phyloP scores from a whole-genome alignment of 768 basidiomycete species.

The Macrolepiota dolichaula region DNA sequence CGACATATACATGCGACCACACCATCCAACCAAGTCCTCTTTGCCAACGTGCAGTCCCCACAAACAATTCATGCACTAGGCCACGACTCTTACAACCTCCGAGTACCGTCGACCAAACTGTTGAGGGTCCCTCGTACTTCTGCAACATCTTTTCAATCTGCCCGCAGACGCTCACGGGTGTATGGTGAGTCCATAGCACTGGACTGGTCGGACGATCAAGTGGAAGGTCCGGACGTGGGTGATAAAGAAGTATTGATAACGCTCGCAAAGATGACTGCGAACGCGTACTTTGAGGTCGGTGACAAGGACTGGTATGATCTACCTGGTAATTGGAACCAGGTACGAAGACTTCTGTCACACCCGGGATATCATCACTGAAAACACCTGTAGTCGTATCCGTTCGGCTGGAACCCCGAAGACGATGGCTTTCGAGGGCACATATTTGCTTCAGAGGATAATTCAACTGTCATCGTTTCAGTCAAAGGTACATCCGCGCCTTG shows the following conservation, averaged over 20 bases:
- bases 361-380: not conserved
- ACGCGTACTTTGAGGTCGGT: conserved; percentile 63
- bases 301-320: conserved; percentile 72
- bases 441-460: conserved; percentile 80
- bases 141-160: conserved; percentile 37
- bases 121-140: conserved; percentile 44
- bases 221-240: conserved; percentile 67
- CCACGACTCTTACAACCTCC: conserved; percentile 29
- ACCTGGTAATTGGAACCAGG: conserved; percentile 58
- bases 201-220: conserved; percentile 64
- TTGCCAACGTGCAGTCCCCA: conserved; percentile 42
- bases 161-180: conserved; percentile 31
- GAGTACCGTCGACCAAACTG: conserved; percentile 36
- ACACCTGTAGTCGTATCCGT: conserved; percentile 52
- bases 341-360: conserved; percentile 23
- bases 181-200: conserved; percentile 31
- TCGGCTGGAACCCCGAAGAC: conserved; percentile 89
- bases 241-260: conserved; percentile 69
- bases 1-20: conserved; percentile 63
- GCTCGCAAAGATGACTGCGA: conserved; percentile 87
- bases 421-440: conserved; percentile 92
- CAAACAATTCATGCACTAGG: conserved; percentile 13
- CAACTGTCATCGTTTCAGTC: conserved; percentile 82
- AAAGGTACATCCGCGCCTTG: conserved; percentile 90
- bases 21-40: conserved; percentile 52